Evolutionary conservation across 257 asterid species (phyloP), one percentile per base, ranked within the genome.

Genomic region (Fraxinus pennsylvanica): DNA sequence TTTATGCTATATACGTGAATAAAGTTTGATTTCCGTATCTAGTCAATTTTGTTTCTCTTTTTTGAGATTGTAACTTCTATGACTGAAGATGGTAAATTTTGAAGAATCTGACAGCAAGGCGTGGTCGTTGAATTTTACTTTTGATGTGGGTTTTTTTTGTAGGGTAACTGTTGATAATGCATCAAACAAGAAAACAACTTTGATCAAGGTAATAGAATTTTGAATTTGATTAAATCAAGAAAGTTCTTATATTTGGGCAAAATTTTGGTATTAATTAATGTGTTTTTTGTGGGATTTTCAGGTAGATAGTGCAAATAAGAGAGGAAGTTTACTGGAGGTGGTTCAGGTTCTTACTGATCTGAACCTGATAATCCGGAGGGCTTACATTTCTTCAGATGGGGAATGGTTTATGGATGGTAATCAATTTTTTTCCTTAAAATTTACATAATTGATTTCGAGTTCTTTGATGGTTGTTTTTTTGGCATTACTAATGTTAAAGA

Each of bases 361-460:
- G 89, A 89, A 90, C 85, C 87, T 92, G 80, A 84, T 90, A 33
- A 86, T 92, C 73, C 88, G 65, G 73, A 88, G 92, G 82, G 99
- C 99, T 75, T 94, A 94, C 86, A 94, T 94, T 85, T 87, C 97
- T 80, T 94, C 98, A 6, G 99, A 94, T 82, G 99, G 96, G 14
- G 97, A 80, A 74, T 94, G 99, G 97, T 94, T 94, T 78, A 94
- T 92, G 97, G 99, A 94, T 89, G 98, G 99, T 94, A 43, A 84
- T 67, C 3, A 13, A 17, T 47, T 75, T 30, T 19, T 13, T 17
- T 19, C 14, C 27, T 32, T 54, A 4, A n/a, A 76, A 50, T 82
- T 45, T 21, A 39, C 15, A 8, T 25, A 36, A 15, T 9, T 5
- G 0, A 41, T 71, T 39, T 47, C 9, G 2, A 3, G 21, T 68